These are phyloP conservation scores for Didymellaceae sp. DNA, from an alignment of 2,329 filamentous ascomycete genomes.

Conservation along the genomic window DNA sequence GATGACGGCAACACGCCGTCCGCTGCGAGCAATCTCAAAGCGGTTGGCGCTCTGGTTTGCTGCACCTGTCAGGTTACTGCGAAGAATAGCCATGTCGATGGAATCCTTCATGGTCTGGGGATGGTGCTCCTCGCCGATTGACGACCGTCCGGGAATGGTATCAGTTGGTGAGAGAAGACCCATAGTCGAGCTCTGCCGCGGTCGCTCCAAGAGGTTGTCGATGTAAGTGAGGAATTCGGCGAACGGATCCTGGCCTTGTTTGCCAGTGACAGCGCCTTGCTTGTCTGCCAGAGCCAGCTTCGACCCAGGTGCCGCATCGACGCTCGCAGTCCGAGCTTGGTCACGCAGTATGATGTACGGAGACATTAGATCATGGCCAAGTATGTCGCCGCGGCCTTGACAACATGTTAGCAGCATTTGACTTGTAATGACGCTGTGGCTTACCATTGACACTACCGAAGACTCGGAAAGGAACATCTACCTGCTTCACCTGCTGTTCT, in stretches of 20 bases:
- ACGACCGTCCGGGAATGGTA: conserved; percentile 52
- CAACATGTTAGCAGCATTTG: conserved; percentile 24
- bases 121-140: conserved; percentile 64
- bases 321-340: conserved; percentile 65
- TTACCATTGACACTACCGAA: conserved; percentile 85
- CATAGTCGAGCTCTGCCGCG: conserved; percentile 43
- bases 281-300: conserved; percentile 27
- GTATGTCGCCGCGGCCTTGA: conserved; percentile 76
- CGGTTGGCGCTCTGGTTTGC: conserved; percentile 85
- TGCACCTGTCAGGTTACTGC: conserved; percentile 63
- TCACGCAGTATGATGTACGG: conserved; percentile 91
- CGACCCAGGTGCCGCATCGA: conserved; percentile 33
- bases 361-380: conserved; percentile 92
- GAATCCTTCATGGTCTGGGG: conserved; percentile 74
- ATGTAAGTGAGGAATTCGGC: conserved; percentile 49
- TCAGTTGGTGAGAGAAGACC: conserved; percentile 77
- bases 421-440: conserved; percentile 13
- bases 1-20: conserved; percentile 88
- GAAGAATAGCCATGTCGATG: conserved; percentile 88
- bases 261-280: conserved; percentile 24
- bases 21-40: conserved; percentile 93
- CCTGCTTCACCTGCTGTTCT: conserved; percentile 81
- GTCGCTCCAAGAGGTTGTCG: conserved; percentile 56
- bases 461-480: conserved; percentile 91
- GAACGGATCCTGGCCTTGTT: conserved; percentile 53